Evolutionary conservation across 2,329 filamentous ascomycete genomes (phyloP).

Genomic region (Hypoxylon sp.): DNA sequence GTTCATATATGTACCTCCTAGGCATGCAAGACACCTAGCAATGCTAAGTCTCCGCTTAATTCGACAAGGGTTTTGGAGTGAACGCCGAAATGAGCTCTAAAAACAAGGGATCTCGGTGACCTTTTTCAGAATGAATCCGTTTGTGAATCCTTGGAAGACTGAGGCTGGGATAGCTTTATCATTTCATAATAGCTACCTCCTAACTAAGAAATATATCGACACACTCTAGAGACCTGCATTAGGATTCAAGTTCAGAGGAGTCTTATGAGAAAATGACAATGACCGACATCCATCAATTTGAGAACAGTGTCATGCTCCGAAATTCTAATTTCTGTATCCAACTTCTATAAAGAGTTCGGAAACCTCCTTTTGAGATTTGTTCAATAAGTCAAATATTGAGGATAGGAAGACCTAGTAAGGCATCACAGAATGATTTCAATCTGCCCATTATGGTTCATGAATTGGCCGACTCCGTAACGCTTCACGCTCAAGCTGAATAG

Average conservation of each 20-base stretch:
- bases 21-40: slow-evolving; percentile 10
- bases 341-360: not conserved
- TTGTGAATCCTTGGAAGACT: not conserved
- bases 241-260: too few species aligned
- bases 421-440: slow-evolving; percentile 47
- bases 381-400: not conserved
- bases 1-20: slow-evolving; percentile 14
- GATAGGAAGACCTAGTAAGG: not conserved
- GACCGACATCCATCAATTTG: not conserved
- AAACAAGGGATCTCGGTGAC: too few species aligned
- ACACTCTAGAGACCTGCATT: not conserved
- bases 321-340: not conserved
- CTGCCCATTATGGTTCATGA: slow-evolving; percentile 35
- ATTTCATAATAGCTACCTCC: not conserved
- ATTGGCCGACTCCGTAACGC: slow-evolving; percentile 46
- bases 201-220: not conserved
- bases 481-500: slow-evolving; percentile 40
- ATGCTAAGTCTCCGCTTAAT: not conserved
- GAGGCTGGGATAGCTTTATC: not conserved
- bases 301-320: not conserved
- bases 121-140: too few species aligned
- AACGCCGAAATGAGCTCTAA: slow-evolving; percentile 1
- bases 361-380: not conserved
- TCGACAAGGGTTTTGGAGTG: slow-evolving; percentile 6
- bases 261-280: not conserved